Evolutionary conservation across 805 yeast species (phyloP).

Genomic region (Candida chauliodis): DNA sequence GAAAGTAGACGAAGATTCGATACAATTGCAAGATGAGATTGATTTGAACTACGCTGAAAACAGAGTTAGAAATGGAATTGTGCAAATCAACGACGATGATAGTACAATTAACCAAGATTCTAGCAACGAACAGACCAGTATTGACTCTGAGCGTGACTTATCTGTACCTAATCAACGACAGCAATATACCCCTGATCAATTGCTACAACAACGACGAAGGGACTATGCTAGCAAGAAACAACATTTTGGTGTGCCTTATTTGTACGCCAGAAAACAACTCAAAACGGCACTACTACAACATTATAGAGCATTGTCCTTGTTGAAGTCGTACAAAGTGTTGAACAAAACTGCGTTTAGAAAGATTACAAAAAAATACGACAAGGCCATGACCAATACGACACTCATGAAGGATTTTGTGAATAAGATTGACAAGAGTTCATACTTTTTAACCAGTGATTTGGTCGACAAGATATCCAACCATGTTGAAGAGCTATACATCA

Average conservation of each 20-base stretch:
- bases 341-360: conserved; percentile 89
- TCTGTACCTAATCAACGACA: conserved; percentile 6
- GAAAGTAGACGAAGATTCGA: conserved; percentile 11
- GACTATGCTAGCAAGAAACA: conserved; percentile 45
- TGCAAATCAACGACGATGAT: conserved; percentile 5
- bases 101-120: conserved; percentile 3
- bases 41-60: conserved; percentile 36
- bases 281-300: conserved; percentile 68
- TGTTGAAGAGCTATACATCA: conserved; percentile 66
- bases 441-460: conserved; percentile 60
- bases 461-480: conserved; percentile 60
- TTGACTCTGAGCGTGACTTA: conserved; percentile 11
- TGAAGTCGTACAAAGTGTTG: conserved; percentile 66
- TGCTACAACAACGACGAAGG: conserved; percentile 27
- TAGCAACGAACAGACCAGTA: conserved; percentile 12
- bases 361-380: conserved; percentile 87
- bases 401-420: conserved; percentile 50
- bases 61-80: conserved; percentile 33
- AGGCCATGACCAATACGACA: conserved; percentile 45
- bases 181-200: conserved; percentile 16
- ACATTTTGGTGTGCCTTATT: conserved; percentile 49
- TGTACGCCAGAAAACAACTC: conserved; percentile 62
- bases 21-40: conserved; percentile 13
- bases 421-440: conserved; percentile 48
- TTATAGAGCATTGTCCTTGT: conserved; percentile 67